Evolutionary conservation across 495 filamentous ascomycete genomes (phyloP), one percentile per base, ranked within the genome.

Genomic region (Opeltia flavorubescens): DNA sequence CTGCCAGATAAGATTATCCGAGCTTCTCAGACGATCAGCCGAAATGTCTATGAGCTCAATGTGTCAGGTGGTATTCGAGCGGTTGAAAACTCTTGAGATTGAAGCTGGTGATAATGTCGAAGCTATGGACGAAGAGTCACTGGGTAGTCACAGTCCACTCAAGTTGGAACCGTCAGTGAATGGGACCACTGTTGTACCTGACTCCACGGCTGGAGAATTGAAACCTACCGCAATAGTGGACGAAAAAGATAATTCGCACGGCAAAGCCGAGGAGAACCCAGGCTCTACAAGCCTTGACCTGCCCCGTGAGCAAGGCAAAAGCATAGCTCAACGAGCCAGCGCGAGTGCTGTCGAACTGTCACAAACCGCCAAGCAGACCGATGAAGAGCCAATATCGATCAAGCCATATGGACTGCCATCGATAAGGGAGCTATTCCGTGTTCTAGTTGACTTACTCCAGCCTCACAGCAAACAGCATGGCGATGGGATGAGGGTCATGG

Each of bases 41-140:
- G 91, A 99, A 61, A 91, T 94, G 62, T 82, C 86, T 46, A 96
- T 96, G 93, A 82, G 95, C 45, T 83, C 83, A 50, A 99, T 99
- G 89, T 95, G 89, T 59, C 93, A 96, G 63, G 84, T 89, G 48
- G 91, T 96, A 43, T 99, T 99, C 61, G 81, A 84, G 63, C 78
- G 93, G 28, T 64, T 99, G 28, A 93, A 95, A 52, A 74, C 85
- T 50, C 66, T 98, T 15, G 84, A 95, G 55, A 72, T 81, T 28
- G 78, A 85, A 58, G 70, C 73, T 38, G 71, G 75, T 34, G 69
- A 76, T 54, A 70, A 82, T 56, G 53, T 69, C 40, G 68, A 76
- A 28, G 69, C 73, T 31, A 52, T 81, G 50, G 76, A 83, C 55
- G 64, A 52, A 56, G 27, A 53, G 29, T 71, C 52, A 67, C 76